These are phyloP conservation scores for Aspergillus conjunctus DNA, from an alignment of 495 filamentous ascomycete genomes.

Conservation along the genomic window DNA sequence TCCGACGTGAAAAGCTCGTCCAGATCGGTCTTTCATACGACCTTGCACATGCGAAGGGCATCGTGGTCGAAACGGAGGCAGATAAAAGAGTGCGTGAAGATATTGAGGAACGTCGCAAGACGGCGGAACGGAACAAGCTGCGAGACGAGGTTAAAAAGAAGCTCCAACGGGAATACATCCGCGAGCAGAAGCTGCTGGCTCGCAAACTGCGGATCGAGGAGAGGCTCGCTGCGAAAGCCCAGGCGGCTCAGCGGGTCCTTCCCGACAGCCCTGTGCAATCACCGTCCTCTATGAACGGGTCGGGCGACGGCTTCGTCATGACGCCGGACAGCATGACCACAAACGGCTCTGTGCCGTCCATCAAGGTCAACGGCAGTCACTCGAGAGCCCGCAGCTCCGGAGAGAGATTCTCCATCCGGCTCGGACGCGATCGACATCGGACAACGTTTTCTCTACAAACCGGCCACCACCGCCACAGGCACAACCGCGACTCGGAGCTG, in stretches of 20 bases:
- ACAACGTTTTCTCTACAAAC: constrained; percentile 21
- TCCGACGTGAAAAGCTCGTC: constrained; percentile 76
- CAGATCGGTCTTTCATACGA: constrained; percentile 83
- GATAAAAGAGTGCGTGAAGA: constrained; percentile 56
- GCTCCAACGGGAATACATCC: constrained; percentile 56
- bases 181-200: constrained; percentile 51
- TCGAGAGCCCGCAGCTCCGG: constrained; percentile 14
- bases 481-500: constrained; percentile 31
- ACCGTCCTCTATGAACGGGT: constrained; percentile 29
- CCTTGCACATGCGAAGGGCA: constrained; percentile 77
- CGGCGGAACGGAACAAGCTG: constrained; percentile 44
- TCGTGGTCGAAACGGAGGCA: constrained; percentile 63
- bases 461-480: constrained; percentile 1
- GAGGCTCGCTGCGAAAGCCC: constrained; percentile 21
- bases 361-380: constrained; percentile 37
- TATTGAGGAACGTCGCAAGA: constrained; percentile 47
- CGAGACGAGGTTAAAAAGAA: constrained; percentile 44
- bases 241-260: constrained; percentile 23
- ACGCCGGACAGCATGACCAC: constrained; percentile 8
- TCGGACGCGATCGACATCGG: constrained; percentile 33
- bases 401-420: constrained; percentile 29
- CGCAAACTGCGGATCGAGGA: constrained; percentile 40
- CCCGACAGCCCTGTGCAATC: constrained; percentile 34
- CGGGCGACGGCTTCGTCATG: constrained; percentile 25
- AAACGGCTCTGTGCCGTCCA: constrained; percentile 34